Base-by-base conservation (phyloP, 768 basidiomycete genomes). In the Dentipellis sp. region DNA sequence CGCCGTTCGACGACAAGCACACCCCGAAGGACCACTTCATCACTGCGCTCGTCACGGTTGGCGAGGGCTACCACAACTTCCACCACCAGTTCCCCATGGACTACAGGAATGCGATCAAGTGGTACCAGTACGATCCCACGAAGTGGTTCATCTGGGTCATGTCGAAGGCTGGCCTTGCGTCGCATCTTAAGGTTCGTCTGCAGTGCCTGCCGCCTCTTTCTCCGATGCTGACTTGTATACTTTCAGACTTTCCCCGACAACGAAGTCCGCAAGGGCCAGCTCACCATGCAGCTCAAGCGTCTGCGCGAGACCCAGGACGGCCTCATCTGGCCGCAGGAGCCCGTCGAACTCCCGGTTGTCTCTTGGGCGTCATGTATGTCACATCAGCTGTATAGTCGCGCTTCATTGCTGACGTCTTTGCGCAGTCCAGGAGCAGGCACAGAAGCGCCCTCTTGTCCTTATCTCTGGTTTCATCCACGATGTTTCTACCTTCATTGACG, bases 31-130 rank as follows among this genome's bases (percentile, higher is more conserved):
- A 95, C 70, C 93, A 94, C 71, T 68, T 93, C 58, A 67, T 94
- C 67, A 94, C 93, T 34, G 94, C 94, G 2, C 74, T 97, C 34
- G 86, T 83, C 58, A 97, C 94, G 38, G 85, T 94, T 65, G 94
- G 94, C 54, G 94, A 97, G 71, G 94, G 94, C 14, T 97, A 97
- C 75, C 94, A 97, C 78, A 97, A 97, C 72, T 95, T 95, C 82
- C 94, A 97, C 74, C 94, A 97, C 66, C 83, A 85, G 67, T 95
- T 95, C 81, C 94, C 94, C 7, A 92, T 92, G 89, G 94, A 97
- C 70, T 97, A 94, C 75, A 82, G 94, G 22, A 95, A 95, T 66
- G 94, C 94, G 56, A 92, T 95, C 77, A 91, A 78, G 70, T 92
- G 90, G 90, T 90, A 88, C 70, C 90, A 93, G 67, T 93, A 92